Base-by-base conservation (phyloP, 345 rosid species). In the Rhodomyrtus tomentosa region DNA sequence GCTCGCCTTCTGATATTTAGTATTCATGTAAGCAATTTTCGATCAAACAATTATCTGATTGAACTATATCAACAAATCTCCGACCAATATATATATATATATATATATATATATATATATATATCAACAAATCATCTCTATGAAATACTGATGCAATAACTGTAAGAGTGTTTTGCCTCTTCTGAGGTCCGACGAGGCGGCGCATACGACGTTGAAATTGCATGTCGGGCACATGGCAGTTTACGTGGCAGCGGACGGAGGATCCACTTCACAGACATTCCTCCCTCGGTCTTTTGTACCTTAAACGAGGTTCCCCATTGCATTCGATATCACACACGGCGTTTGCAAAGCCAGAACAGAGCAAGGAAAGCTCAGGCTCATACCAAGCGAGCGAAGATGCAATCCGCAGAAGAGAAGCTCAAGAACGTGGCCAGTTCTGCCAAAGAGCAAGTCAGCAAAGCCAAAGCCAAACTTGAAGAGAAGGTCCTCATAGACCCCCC, bases 341-440 rank as follows among this genome's bases (percentile, higher is more conserved):
- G 15, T 59, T 20, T 20, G 11, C 32, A 14, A n/a, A n/a, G 38
- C 25, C 36, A 21, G 24, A 27, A 49, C 51, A 20, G 52, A 79
- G 22, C 6, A 85, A 83, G 81, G 83, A 36, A 54, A n/a, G 50
- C 16, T 45, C 49, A 48, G 50, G 50, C 21, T 5, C 22, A 54
- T 56, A 42, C 29, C 50, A 12, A 59, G 53, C 8, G 25, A 13
- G 79, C 12, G 74, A 82, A 86, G 85, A 95, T 95, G 98, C 92
- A 89, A 55, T 74, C 93, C 14, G 93, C 94, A 20, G 91, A 87
- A 86, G 89, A 91, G 86, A 95, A 93, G 88, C 84, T 93, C 48
- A 93, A 92, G 83, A 90, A 93, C 89, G 81, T 91, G 88, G 95
- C 95, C 52, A 90, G 98, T 85, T 86, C 91, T 79, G 93, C 93